Conservation (phyloP, 225 moss, liverwort and hornwort genomes). For the Thuidium tamariscinum region DNA sequence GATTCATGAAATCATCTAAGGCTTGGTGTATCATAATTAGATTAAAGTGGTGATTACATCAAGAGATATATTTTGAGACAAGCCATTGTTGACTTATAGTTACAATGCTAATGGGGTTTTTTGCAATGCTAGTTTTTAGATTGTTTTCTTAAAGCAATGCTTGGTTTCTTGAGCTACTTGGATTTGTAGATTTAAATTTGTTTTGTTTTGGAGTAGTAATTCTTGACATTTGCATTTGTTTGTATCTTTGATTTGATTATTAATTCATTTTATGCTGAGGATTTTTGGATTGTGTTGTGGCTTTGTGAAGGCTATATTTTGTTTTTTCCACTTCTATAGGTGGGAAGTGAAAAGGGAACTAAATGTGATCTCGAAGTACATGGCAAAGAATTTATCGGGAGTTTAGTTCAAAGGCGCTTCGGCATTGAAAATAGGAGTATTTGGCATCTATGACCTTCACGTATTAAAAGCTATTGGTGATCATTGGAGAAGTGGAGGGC, state of each 20-base stretch:
- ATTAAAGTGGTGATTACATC: background rate
- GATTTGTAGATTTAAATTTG: too few relatives aligned
- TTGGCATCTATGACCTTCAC: background rate
- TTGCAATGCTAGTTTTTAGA: background rate
- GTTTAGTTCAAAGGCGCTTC: background rate
- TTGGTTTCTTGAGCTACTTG: background rate
- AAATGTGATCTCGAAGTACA: background rate
- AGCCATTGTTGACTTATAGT: background rate
- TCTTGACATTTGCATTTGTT: background rate
- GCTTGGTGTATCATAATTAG: background rate
- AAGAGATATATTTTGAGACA: background rate
- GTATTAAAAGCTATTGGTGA: background rate
- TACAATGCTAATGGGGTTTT: background rate
- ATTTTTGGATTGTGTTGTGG: background rate
- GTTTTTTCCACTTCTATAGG: background rate
- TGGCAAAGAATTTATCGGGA: background rate
- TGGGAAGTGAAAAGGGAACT: background rate
- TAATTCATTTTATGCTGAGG: background rate
- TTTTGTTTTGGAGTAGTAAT: too few relatives aligned
- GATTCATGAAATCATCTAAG: background rate
- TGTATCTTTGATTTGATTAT: background rate
- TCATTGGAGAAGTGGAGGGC: slow-evolving; percentile 5
- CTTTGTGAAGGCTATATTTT: background rate
- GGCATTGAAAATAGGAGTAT: background rate
- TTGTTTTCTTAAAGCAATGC: background rate